These are phyloP conservation scores for Globisporangium splendens DNA, from an alignment of 352 stramenopile genomes.

Conservation along the genomic window DNA sequence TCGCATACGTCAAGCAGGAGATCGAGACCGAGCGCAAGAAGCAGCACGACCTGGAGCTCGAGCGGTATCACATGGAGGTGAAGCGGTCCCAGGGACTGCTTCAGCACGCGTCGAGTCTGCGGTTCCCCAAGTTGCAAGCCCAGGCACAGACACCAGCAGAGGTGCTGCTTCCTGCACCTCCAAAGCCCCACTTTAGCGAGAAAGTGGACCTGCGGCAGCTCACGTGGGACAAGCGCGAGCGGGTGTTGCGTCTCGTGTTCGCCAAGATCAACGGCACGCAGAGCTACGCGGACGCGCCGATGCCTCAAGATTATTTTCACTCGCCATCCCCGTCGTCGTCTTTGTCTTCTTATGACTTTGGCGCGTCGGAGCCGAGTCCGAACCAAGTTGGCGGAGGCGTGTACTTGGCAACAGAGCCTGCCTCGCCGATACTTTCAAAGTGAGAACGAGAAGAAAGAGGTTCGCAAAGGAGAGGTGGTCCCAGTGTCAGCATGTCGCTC, in stretches of 20 bases:
- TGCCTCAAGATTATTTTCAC: conserved; percentile 6
- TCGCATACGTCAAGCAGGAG: conserved; percentile 85
- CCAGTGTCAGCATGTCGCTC: conserved; percentile 52
- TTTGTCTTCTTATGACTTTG: not conserved
- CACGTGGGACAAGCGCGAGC: conserved; percentile 89
- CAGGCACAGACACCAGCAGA: not conserved
- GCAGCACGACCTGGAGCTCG: conserved; percentile 40
- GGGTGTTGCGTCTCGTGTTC: conserved; percentile 91
- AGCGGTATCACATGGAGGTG: conserved; percentile 54
- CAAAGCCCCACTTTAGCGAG: conserved; percentile 35
- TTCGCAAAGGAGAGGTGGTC: not conserved
- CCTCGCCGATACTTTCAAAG: conserved; percentile 7
- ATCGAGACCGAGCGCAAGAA: conserved; percentile 52
- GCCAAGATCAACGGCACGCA: conserved; percentile 90
- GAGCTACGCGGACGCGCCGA: conserved; percentile 33
- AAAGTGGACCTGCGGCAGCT: conserved; percentile 89
- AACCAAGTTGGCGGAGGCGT: conserved; percentile 25
- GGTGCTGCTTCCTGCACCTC: not conserved
- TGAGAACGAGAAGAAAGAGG: conserved; percentile 1
- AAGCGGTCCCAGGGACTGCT: conserved; percentile 35
- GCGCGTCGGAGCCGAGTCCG: conserved; percentile 6
- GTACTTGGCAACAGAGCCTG: conserved; percentile 57
- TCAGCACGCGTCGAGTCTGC: conserved; percentile 15
- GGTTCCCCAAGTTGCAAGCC: conserved; percentile 44
- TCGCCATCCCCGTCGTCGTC: conserved; percentile 2